A percentile compares a stretch with the other conserved stretches of the same genome.
Conservation (phyloP, 345 rosid genomes). For the Garcia nutans region DNA sequence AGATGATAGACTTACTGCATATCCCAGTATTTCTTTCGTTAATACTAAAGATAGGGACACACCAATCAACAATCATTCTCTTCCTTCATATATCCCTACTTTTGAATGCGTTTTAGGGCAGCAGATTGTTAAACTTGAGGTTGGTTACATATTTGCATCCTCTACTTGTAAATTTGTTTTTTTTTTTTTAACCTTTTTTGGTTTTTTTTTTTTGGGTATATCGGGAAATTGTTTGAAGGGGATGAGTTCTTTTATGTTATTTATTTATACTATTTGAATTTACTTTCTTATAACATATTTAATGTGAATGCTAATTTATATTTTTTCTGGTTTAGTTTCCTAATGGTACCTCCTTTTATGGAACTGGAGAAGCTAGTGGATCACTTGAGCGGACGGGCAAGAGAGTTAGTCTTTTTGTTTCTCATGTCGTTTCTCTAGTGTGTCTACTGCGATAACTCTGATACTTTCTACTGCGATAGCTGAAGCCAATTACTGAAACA, state of each 20-base stretch:
- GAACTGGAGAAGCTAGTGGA: conserved; percentile 97
- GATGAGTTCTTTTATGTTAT: too few relatives aligned
- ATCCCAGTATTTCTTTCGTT: conserved; percentile 70
- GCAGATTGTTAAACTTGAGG: conserved; percentile 75
- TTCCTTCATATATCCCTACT: conserved; percentile 58
- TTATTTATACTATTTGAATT: too few relatives aligned
- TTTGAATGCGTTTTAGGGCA: conserved; percentile 41
- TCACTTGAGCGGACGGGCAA: conserved; percentile 89
- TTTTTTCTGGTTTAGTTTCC: conserved; percentile 54
- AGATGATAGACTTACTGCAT: conserved; percentile 51
- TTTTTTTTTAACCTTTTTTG: neutral
- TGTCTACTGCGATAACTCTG: too few relatives aligned
- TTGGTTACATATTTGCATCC: conserved; percentile 10
- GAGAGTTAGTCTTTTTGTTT: conserved; percentile 49
- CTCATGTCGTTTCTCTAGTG: too few relatives aligned
- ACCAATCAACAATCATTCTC: conserved; percentile 32
- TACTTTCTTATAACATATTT: neutral
- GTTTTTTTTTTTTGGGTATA: too few relatives aligned
- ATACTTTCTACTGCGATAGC: too few relatives aligned
- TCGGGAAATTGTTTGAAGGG: too few relatives aligned
- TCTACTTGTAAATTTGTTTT: neutral
- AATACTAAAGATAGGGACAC: conserved; percentile 52
- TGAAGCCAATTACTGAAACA: too few relatives aligned
- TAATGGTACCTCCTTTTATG: conserved; percentile 78
- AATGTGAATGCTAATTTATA: neutral